phyloP scores from a whole-genome alignment of 2,329 filamentous ascomycete genomes.

The Epichloe elymi region DNA sequence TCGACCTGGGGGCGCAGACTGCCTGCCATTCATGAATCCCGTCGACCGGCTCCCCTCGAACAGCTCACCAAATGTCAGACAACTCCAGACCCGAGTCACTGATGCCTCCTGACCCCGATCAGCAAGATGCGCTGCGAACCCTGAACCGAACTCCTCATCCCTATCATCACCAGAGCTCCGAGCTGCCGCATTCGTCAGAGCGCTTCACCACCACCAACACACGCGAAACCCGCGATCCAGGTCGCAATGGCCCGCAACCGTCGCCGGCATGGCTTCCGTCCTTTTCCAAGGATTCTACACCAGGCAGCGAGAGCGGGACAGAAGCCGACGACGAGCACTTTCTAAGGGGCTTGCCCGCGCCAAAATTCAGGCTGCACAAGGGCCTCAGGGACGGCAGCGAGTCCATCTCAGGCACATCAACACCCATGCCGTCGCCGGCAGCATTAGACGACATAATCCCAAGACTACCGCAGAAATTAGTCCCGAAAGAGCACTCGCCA shows the following conservation, averaged over 20 bases:
- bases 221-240: conserved; percentile 6
- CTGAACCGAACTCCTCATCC: conserved; percentile 54
- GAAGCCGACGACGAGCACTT: conserved; percentile 92
- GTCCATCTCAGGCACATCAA: conserved; percentile 38
- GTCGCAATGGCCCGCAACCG: conserved; percentile 10
- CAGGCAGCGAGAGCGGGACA: conserved; percentile 78
- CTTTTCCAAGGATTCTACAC: conserved; percentile 39
- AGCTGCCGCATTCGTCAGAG: conserved; percentile 40
- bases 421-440: conserved; percentile 39
- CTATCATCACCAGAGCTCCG: conserved; percentile 46
- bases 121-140: conserved; percentile 29
- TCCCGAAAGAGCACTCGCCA: conserved; percentile 7
- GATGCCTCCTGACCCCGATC: conserved; percentile 19
- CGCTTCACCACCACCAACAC: conserved; percentile 15
- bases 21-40: conserved; percentile 3
- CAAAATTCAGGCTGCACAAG: conserved; percentile 60
- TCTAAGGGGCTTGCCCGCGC: conserved; percentile 72
- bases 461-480: conserved; percentile 9
- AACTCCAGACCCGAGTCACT: conserved; percentile 21
- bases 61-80: conserved; percentile 27
- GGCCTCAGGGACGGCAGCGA: conserved; percentile 55
- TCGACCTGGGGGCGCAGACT: neutral
- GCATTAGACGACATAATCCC: conserved; percentile 29
- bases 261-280: conserved; percentile 15
- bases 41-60: conserved; percentile 7